Percentiles rank a stretch among this genome's conserved stretches.
Evolutionary conservation across 2,329 filamentous ascomycete species (phyloP).

Genomic region (Lizonia empirigonia): DNA sequence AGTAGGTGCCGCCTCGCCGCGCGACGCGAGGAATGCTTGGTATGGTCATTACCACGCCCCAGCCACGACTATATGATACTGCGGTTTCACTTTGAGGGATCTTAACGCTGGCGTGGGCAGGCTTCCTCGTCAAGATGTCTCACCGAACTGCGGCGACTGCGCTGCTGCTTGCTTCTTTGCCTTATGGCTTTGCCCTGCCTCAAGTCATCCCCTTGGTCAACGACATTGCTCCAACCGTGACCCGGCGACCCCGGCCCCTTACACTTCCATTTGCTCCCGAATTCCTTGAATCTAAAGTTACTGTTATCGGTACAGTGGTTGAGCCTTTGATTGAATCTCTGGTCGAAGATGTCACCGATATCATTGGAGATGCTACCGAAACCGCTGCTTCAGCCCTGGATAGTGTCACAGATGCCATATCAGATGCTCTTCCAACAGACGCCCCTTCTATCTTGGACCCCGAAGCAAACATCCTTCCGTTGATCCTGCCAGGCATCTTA

Average conservation of each 20-base stretch:
- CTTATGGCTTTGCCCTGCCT: slow-evolving; percentile 17
- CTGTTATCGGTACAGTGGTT: slow-evolving; percentile 10
- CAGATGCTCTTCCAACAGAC: not conserved
- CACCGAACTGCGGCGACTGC: slow-evolving; percentile 18
- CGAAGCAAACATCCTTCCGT: slow-evolving; percentile 1
- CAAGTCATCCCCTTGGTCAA: slow-evolving; percentile 8
- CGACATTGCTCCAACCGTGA: not conserved
- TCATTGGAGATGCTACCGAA: not conserved
- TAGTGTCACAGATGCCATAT: not conserved
- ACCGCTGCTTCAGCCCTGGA: not conserved
- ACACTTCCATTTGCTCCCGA: slow-evolving; percentile 7
- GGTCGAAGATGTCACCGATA: slow-evolving; percentile 1
- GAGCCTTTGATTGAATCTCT: slow-evolving; percentile 1
- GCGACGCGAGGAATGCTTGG: slow-evolving; percentile 26
- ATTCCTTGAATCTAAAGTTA: not conserved
- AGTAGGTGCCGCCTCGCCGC: slow-evolving; percentile 11
- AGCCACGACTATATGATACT: slow-evolving; percentile 17
- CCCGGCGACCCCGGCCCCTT: too few relatives aligned
- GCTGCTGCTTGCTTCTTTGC: slow-evolving; percentile 27
- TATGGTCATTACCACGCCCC: slow-evolving; percentile 2
- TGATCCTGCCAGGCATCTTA: slow-evolving; percentile 1
- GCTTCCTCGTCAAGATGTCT: slow-evolving; percentile 21
- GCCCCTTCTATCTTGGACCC: not conserved
- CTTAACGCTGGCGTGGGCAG: slow-evolving; percentile 21
- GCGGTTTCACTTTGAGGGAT: slow-evolving; percentile 11